Evolutionary conservation across 208 protist genomes (phyloP).

Genomic region (Leishmania braziliensis): DNA sequence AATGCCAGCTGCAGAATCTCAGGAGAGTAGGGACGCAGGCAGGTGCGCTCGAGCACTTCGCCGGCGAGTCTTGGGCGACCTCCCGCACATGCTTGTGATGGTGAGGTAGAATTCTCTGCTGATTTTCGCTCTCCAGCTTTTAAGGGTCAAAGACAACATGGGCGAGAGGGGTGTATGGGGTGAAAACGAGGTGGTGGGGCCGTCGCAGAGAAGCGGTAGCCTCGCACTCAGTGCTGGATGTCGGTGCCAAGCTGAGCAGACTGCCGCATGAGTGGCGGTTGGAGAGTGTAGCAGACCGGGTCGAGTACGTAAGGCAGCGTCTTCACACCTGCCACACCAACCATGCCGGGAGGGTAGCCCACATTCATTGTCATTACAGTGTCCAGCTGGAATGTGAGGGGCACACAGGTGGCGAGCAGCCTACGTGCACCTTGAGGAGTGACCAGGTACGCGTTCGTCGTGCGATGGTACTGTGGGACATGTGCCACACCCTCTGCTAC

Average conservation of each 20-base stretch:
- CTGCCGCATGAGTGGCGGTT: conserved; percentile 78
- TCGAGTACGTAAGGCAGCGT: conserved; percentile 47
- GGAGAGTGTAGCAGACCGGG: conserved; percentile 82
- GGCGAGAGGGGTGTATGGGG: neutral
- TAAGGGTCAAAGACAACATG: neutral
- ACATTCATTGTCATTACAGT: conserved; percentile 85
- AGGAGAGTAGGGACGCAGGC: conserved; percentile 4
- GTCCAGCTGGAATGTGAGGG: conserved; percentile 85
- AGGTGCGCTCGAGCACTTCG: neutral
- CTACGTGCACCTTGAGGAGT: conserved; percentile 53
- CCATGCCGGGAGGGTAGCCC: neutral
- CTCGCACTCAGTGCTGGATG: conserved; percentile 50
- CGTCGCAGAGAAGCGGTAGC: neutral
- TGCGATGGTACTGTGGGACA: conserved; percentile 86
- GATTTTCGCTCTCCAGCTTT: neutral
- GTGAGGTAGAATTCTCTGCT: neutral
- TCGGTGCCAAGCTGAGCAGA: conserved; percentile 66
- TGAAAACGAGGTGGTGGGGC: neutral
- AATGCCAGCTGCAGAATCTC: neutral
- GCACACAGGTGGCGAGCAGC: conserved; percentile 63
- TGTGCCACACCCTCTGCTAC: conserved; percentile 50
- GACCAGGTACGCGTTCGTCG: conserved; percentile 84
- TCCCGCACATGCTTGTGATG: neutral
- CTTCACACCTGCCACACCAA: neutral
- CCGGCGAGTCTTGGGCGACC: neutral